These are phyloP conservation scores for Pythium rishiriense DNA, from an alignment of 352 stramenopile genomes.

Conservation along the genomic window DNA sequence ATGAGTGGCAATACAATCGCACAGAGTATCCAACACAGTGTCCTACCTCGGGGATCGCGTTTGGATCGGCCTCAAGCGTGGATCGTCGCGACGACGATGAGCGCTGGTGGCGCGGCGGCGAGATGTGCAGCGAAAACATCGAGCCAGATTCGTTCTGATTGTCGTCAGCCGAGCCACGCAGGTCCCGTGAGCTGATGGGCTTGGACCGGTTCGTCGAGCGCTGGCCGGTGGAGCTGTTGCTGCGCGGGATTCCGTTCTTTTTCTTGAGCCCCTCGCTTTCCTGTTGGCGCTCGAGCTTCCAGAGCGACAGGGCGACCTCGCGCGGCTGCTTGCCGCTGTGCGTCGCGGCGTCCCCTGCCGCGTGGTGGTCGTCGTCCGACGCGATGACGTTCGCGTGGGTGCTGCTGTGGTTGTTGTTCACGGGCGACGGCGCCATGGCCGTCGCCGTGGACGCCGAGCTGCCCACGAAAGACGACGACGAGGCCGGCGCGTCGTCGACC, in stretches of 20 bases:
- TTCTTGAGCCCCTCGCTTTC: constrained; percentile 6
- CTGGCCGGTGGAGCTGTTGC: constrained; percentile 5
- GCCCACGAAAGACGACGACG: constrained; percentile 1
- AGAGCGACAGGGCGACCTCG: constrained; percentile 22
- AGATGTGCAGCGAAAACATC: constrained; percentile 29
- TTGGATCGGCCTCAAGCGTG: constrained; percentile 15
- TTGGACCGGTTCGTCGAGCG: constrained; percentile 7
- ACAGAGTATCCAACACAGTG: not conserved
- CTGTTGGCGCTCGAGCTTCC: constrained; percentile 23
- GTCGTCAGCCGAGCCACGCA: constrained; percentile 7
- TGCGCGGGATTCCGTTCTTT: constrained; percentile 12
- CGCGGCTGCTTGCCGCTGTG: constrained; percentile 18
- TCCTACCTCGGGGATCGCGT: constrained; percentile 12
- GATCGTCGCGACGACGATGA: constrained; percentile 10
- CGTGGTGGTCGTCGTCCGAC: constrained; percentile 21
- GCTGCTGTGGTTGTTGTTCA: constrained; percentile 1
- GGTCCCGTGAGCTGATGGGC: constrained; percentile 18
- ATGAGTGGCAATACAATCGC: too few species aligned
- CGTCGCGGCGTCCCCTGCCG: constrained; percentile 7
- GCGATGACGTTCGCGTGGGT: constrained; percentile 14
- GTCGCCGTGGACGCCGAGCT: constrained; percentile 26
- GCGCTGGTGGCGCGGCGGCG: constrained; percentile 19
- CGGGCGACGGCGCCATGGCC: constrained; percentile 16
- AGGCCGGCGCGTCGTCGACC: not conserved
- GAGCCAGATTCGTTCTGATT: constrained; percentile 17